Evolutionary conservation across 1,284 basidiomycete genomes (phyloP), one percentile per base, ranked within the genome.

Genomic region (Ustilago xerochloae): DNA sequence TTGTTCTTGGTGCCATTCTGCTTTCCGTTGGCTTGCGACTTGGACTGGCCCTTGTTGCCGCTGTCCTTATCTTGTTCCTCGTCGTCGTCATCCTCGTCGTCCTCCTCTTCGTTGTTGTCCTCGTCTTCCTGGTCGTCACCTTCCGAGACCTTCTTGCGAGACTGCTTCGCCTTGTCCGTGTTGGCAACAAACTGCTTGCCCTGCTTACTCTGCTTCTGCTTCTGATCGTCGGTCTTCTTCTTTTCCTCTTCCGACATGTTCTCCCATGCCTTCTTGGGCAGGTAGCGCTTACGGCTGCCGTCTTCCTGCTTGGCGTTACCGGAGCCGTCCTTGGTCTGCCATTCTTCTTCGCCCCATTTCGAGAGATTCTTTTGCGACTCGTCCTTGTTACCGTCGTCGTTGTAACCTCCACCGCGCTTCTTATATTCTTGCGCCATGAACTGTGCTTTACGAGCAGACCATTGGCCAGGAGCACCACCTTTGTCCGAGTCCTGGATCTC

Each of bases 191-290:
- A 66, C 48, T 72, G 69, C 57, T 72, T 62, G 4, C 69, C 69
- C 41, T 72, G 38, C 46, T 62, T 71, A 35, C 63, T 67, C 48
- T 67, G 52, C 47, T 63, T 43, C 61, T 72, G 63, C 61, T 72
- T 72, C 64, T 72, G 33, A 12, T 59, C 49, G 38, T 72, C 63
- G 16, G 63, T 67, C 52, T 72, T 33, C 33, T 66, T 63, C 69
- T 72, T 67, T 20, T 72, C 69, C 41, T 72, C 30, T 41, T 72
- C 69, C 9, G 52, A 60, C 69, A 72, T 72, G 60, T 72, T 67
- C 53, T 72, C 69, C 69, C 69, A 72, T 22, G 69, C 69, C 63
- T 72, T 60, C 52, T 72, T 72, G 64, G 69, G 64, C 48, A 72
- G 41, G 46, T 72, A 72, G 0, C 69, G 43, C 64, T 72, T 60